Conservation (phyloP, 257 asterid genomes). For the Solanum ahanhuiri region DNA sequence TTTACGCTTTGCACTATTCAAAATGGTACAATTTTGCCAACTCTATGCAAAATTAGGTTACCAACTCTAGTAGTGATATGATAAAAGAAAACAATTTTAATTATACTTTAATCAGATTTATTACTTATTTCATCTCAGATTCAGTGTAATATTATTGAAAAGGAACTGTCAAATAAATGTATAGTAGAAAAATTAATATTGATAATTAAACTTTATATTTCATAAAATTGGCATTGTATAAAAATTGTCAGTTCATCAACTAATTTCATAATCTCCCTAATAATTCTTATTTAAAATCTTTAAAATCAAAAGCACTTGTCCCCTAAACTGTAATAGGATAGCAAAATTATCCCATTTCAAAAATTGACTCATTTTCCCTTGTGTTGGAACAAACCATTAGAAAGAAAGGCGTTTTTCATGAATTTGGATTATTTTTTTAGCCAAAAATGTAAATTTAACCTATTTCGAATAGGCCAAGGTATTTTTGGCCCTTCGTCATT, state of each 20-base stretch:
- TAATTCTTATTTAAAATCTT: background rate
- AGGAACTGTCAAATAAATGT: background rate
- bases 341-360: background rate
- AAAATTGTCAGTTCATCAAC: background rate
- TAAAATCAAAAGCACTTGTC: background rate
- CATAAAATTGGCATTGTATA: background rate
- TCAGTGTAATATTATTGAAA: background rate
- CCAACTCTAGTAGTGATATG: too few relatives aligned
- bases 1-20: too few relatives aligned
- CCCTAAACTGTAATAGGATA: background rate
- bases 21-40: background rate
- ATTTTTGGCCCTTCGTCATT: background rate
- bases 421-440: background rate
- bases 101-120: background rate
- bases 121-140: background rate
- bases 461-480: background rate
- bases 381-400: background rate
- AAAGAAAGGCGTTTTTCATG: background rate
- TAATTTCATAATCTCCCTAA: background rate
- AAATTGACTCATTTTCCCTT: background rate
- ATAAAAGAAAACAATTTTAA: too few relatives aligned
- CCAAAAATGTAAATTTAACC: background rate
- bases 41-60: too few relatives aligned
- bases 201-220: background rate
- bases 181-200: background rate